Base-by-base conservation (phyloP, 805 yeast genomes). In the Yamadazyma paraphyllophila region DNA sequence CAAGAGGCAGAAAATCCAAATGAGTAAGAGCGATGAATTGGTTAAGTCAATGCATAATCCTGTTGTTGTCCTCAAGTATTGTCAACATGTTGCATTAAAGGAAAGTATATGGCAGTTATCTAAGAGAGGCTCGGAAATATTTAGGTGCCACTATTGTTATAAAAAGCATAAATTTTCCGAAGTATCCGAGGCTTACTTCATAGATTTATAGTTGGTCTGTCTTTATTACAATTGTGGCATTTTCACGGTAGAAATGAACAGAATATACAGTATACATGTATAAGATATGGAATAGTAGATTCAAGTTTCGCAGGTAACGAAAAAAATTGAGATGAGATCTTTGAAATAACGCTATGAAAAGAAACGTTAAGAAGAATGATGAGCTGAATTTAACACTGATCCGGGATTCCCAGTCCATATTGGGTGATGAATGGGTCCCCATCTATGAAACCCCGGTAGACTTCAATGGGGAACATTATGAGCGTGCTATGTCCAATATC, bases 401-500 rank as follows among this genome's bases (percentile, higher is more conserved):
- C 12, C 46, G 46, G 16, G 39, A 47, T 25, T 47, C 55, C 10
- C 53, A 54, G 11, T 80, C 88, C 0, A 59, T 61, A 1, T 59
- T 85, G 30, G 91, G 91, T 0, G 61, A 67, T 1, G 67, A 69
- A 32, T 85, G 94, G 94, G 75, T 77, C 14, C 80, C 85, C 0
- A 60, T 84, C 1, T 83, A 77, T 55, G 71, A 73, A 46, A 59
- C 67, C 0, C 58, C 58, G 0, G 82, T 76, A 2, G 78, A 71
- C 3, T 83, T 83, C 54, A 66, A 66, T 10, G 57, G 71, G 11
- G 63, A 61, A 4, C 88, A 89, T 64, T 89, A 83, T 58, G 82
- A 80, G 45, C 67, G 68, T 2, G 96, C 96, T 5, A 85, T 89
- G 91, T 64, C 78, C 36, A 87, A 88, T 62, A 73, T 89, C 49